Conservation (phyloP, 2,329 filamentous ascomycete species). For the Bipolaris cookei region DNA sequence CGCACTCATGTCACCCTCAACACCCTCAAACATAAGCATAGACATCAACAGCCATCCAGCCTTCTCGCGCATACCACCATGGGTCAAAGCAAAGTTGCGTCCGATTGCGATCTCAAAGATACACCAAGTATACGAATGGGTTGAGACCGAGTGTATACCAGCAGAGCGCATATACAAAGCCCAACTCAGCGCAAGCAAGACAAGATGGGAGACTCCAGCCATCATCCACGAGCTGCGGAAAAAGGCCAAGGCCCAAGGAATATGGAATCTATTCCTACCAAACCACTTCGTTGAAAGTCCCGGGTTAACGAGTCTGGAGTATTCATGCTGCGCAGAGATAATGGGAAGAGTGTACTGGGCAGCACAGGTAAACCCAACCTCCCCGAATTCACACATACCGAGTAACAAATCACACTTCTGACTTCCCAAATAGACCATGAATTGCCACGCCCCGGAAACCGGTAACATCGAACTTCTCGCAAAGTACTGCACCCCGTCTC, state of each 20-base stretch:
- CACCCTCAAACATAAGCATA: slow-evolving; percentile 26
- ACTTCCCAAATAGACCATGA: slow-evolving; percentile 48
- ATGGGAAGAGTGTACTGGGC: slow-evolving; percentile 57
- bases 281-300: slow-evolving; percentile 53
- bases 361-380: slow-evolving; percentile 41
- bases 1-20: slow-evolving; percentile 11
- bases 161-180: slow-evolving; percentile 53
- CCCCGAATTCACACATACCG: background rate
- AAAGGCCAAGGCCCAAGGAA: slow-evolving; percentile 50
- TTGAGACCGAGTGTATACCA: slow-evolving; percentile 55
- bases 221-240: slow-evolving; percentile 52
- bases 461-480: slow-evolving; percentile 62
- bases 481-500: slow-evolving; percentile 58
- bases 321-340: slow-evolving; percentile 55
- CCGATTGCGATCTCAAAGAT: slow-evolving; percentile 53
- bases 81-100: slow-evolving; percentile 60
- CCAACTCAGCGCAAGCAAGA: slow-evolving; percentile 39
- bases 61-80: slow-evolving; percentile 51
- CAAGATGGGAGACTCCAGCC: slow-evolving; percentile 50
- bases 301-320: slow-evolving; percentile 56
- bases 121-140: slow-evolving; percentile 52
- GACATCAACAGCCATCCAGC: slow-evolving; percentile 42
- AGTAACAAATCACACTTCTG: background rate
- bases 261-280: slow-evolving; percentile 52
- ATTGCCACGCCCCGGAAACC: slow-evolving; percentile 57